phyloP scores from a whole-genome alignment of 208 protist species.

The Phytomonas sp. region DNA sequence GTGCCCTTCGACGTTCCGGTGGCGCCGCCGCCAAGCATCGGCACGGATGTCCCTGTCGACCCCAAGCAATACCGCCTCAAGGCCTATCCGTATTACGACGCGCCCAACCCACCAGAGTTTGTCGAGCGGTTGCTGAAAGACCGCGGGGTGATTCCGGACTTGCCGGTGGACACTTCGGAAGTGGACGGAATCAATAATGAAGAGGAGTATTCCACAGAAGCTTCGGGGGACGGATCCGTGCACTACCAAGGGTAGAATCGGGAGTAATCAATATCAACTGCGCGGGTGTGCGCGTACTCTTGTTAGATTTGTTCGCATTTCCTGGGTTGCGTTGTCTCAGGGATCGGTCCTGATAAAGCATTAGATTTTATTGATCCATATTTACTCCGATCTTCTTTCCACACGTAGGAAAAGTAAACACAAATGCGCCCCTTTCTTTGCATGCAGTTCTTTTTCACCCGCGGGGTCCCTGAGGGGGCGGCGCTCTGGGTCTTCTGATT shows the following conservation, averaged over 20 bases:
- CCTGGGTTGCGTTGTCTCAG: too few relatives aligned
- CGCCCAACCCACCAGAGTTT: slow-evolving; percentile 81
- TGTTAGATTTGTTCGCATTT: too few relatives aligned
- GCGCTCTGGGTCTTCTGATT: too few relatives aligned
- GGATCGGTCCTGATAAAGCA: too few relatives aligned
- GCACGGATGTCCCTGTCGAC: slow-evolving; percentile 80
- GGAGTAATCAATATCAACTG: too few relatives aligned
- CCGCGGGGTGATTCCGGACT: slow-evolving; percentile 75
- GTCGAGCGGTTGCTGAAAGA: slow-evolving; percentile 83
- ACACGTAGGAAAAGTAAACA: too few relatives aligned
- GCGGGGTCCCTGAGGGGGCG: too few relatives aligned
- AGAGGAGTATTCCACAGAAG: slow-evolving; percentile 3
- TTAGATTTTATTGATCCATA: too few relatives aligned
- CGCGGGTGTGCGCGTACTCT: too few relatives aligned
- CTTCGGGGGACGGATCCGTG: slow-evolving; percentile 26
- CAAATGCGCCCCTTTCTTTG: too few relatives aligned
- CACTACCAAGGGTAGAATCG: slow-evolving; percentile 17
- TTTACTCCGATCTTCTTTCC: too few relatives aligned
- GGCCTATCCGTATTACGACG: slow-evolving; percentile 85
- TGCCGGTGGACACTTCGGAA: slow-evolving; percentile 40
- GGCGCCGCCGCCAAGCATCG: slow-evolving; percentile 71
- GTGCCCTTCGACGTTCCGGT: slow-evolving; percentile 64
- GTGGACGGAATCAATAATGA: slow-evolving; percentile 12
- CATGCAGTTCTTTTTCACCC: too few relatives aligned
- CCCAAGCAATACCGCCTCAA: slow-evolving; percentile 53